Evolutionary conservation across 176 grass and related monocot species (phyloP), one percentile per base, ranked within the genome.

Genomic region (Oryza brachyantha): DNA sequence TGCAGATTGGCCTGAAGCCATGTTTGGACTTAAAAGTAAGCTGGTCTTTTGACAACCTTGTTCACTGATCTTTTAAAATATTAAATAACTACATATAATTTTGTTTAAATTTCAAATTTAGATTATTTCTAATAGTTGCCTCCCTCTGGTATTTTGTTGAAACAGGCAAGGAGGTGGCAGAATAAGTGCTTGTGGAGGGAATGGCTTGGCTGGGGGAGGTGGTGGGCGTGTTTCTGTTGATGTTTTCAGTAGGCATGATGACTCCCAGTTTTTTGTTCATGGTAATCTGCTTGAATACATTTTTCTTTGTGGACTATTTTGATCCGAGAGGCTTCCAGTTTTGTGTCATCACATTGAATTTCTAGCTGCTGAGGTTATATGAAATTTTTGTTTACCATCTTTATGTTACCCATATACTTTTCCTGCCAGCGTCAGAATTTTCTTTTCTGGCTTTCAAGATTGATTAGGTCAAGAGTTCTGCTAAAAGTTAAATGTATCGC

Each of bases 231-330:
- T 98, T 80, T 92, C 95, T 68, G 84, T 98, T 46, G 78, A 92
- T 78, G 85, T 98, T 85, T 98, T 94, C 32, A 94, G 95, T 65
- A 86, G 89, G 72, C 95, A 98, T 85, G 95, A 98, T 75, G 92
- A 98, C 21, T 69, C 95, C 50, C 64, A 83, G 32, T 76, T 85
- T 65, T 89, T 86, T 72, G 90, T 98, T 87, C 95, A 98, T 84
- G 95, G 95, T 98, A 88, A 70, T 75, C 79, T 24, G 41, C 41
- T 65, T 79, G 17, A 58, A 40, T 77, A 72, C 55, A 46, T 32
- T 70, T 64, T 58, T 58, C 5, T 0, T 63, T 12, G n/a, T 1
- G 35, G 27, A 25, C 13, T 43, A 45, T 68, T 66, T 75, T 19
- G 16, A 32, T 70, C 25, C 46, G 76, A 60, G 9, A 7, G 45